Conservation (phyloP, 352 stramenopile genomes). For the Globisporangium barbulae region DNA sequence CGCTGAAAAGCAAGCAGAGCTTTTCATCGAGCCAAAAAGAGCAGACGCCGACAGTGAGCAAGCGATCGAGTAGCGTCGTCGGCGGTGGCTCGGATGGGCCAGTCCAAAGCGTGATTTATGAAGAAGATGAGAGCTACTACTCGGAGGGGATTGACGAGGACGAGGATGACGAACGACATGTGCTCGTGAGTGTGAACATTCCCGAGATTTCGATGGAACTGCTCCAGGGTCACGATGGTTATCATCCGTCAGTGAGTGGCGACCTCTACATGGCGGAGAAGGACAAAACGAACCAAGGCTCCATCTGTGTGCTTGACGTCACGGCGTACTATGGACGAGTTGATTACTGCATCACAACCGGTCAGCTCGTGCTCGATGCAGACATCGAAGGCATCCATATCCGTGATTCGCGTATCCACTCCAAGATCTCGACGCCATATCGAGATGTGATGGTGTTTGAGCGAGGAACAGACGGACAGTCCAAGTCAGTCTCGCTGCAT, state of each 20-base stretch:
- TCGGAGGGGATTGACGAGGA: constrained; percentile 27
- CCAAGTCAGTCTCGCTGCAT: constrained; percentile 59
- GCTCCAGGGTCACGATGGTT: constrained; percentile 69
- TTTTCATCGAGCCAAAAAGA: constrained; percentile 1
- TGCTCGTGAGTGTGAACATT: constrained; percentile 54
- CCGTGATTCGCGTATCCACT: constrained; percentile 59
- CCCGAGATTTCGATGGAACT: constrained; percentile 82
- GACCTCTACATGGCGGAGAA: constrained; percentile 74
- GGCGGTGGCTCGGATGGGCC: constrained; percentile 10
- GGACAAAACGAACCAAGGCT: constrained; percentile 58
- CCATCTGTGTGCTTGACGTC: constrained; percentile 68
- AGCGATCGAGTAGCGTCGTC: constrained; percentile 9
- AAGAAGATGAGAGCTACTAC: constrained; percentile 21
- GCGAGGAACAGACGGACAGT: constrained; percentile 30
- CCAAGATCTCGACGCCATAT: constrained; percentile 55
- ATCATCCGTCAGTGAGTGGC: constrained; percentile 70
- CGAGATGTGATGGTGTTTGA: constrained; percentile 76
- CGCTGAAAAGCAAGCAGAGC: not conserved
- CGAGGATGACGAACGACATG: constrained; percentile 50
- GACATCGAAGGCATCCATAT: constrained; percentile 61
- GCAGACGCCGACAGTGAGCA: not conserved
- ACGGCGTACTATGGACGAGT: constrained; percentile 37
- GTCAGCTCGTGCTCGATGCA: constrained; percentile 41
- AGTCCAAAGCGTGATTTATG: constrained; percentile 22
- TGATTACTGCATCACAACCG: constrained; percentile 54